A percentile compares a stretch with the other conserved stretches of the same genome.
Conservation (phyloP, 192 early-diverging fungal species). For the Pilobolus umbonatus region DNA sequence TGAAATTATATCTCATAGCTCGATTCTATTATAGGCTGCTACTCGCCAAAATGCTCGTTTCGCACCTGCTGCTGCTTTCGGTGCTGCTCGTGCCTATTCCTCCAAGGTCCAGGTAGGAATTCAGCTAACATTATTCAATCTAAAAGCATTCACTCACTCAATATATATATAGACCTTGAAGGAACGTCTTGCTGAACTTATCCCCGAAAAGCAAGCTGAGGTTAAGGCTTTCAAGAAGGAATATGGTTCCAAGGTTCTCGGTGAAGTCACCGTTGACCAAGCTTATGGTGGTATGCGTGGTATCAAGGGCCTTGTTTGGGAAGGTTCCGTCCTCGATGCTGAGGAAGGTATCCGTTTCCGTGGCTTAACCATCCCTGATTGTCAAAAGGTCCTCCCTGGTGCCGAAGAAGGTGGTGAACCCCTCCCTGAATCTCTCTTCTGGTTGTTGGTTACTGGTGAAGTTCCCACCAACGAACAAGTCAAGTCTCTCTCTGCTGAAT, state of each 20-base stretch:
- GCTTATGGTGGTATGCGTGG: slow-evolving; percentile 99
- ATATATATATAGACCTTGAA: slow-evolving; percentile 68
- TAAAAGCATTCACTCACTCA: slow-evolving; percentile 2
- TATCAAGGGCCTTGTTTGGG: slow-evolving; percentile 98
- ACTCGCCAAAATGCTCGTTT: slow-evolving; percentile 25
- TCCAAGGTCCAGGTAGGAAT: slow-evolving; percentile 45
- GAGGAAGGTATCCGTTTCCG: slow-evolving; percentile 99
- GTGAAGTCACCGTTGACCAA: slow-evolving; percentile 96
- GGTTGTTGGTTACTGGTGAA: slow-evolving; percentile 97
- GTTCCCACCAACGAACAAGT: slow-evolving; percentile 92
- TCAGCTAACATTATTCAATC: not conserved
- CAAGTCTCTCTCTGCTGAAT: slow-evolving; percentile 86
- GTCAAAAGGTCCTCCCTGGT: slow-evolving; percentile 85
- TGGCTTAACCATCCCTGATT: slow-evolving; percentile 93
- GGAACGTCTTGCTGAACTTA: slow-evolving; percentile 89
- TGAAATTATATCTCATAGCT: not conserved
- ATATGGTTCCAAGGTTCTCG: slow-evolving; percentile 85
- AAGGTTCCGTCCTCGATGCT: slow-evolving; percentile 95
- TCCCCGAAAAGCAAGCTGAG: slow-evolving; percentile 93
- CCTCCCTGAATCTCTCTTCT: slow-evolving; percentile 98
- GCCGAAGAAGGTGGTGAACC: slow-evolving; percentile 87
- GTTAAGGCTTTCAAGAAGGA: slow-evolving; percentile 92
- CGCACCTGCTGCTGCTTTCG: slow-evolving; percentile 36
- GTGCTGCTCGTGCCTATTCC: slow-evolving; percentile 41
- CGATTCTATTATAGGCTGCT: slow-evolving; percentile 18